These are phyloP conservation scores for Mycosphaerelloides madeirae DNA, from an alignment of 2,329 filamentous ascomycete species.

Conservation along the genomic window DNA sequence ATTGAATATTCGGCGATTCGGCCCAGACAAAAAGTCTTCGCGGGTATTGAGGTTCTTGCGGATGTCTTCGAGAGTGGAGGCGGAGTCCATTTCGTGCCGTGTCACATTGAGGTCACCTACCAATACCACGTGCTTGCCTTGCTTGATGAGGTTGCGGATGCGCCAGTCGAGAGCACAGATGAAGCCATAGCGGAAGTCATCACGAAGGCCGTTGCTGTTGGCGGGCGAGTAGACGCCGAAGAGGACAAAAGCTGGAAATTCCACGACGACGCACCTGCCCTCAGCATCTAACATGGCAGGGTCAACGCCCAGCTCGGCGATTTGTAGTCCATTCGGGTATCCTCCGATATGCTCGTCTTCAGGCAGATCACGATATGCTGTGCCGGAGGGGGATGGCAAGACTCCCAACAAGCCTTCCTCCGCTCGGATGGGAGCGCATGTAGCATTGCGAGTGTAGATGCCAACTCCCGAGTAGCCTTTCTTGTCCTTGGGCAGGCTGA, in stretches of 20 bases:
- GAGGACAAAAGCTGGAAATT: constrained; percentile 92
- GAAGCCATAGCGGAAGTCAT: constrained; percentile 77
- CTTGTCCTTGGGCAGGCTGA: constrained; percentile 87
- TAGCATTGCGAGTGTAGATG: constrained; percentile 85
- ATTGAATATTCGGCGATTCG: constrained; percentile 74
- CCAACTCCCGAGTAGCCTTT: constrained; percentile 97
- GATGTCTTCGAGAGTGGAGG: constrained; percentile 66
- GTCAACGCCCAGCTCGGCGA: constrained; percentile 60
- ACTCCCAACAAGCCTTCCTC: constrained; percentile 91
- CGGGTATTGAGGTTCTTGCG: constrained; percentile 63
- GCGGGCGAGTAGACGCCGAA: constrained; percentile 91
- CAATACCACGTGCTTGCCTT: constrained; percentile 80
- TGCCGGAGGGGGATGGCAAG: constrained; percentile 65
- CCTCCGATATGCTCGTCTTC: constrained; percentile 76
- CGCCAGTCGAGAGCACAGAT: constrained; percentile 74
- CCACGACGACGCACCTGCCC: constrained; percentile 82
- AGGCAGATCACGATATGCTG: constrained; percentile 69
- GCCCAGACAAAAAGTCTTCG: constrained; percentile 67
- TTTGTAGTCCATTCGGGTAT: constrained; percentile 68
- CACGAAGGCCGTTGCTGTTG: constrained; percentile 75
- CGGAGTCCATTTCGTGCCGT: constrained; percentile 66
- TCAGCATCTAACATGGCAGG: constrained; percentile 76
- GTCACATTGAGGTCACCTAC: constrained; percentile 86
- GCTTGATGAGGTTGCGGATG: constrained; percentile 72
- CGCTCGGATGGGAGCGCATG: constrained; percentile 78